These are phyloP conservation scores for Umbelopsis sp. DNA, from an alignment of 192 early-diverging fungal species.

Conservation along the genomic window DNA sequence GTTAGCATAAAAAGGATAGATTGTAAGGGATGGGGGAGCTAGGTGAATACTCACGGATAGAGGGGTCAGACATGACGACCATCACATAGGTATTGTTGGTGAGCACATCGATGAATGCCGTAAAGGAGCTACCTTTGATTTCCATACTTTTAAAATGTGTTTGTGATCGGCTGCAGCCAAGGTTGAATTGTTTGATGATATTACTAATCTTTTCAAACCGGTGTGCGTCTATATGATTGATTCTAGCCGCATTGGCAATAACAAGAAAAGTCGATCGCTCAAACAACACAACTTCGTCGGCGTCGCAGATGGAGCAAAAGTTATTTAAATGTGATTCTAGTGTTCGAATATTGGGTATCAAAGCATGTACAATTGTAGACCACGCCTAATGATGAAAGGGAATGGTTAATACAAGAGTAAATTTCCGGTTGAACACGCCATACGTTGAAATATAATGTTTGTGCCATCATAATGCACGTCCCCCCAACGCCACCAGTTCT, in stretches of 20 bases:
- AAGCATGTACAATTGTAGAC: conserved; percentile 94
- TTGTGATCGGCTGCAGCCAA: conserved; percentile 80
- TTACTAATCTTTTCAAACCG: conserved; percentile 91
- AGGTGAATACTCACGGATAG: conserved; percentile 67
- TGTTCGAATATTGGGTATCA: conserved; percentile 89
- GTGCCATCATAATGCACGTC: no score
- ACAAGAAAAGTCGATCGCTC: conserved; percentile 96
- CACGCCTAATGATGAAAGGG: conserved; percentile 69
- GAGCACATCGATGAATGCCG: conserved; percentile 80
- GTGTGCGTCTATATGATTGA: conserved; percentile 67
- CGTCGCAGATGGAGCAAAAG: conserved; percentile 86
- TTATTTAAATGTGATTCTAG: conserved; percentile 80
- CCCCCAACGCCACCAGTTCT: no score
- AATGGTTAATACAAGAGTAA: background rate
- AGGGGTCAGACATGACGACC: conserved; percentile 82
- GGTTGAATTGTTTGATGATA: conserved; percentile 92
- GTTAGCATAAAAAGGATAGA: background rate
- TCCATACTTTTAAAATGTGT: conserved; percentile 88
- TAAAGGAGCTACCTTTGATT: conserved; percentile 73
- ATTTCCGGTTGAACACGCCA: no score
- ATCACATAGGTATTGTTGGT: conserved; percentile 89
- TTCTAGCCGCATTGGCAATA: conserved; percentile 76
- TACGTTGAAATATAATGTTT: no score
- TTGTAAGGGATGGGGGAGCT: no score
- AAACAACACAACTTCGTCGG: conserved; percentile 93